phyloP scores from a whole-genome alignment of 1,284 basidiomycete species.

The Ceratobasidium sp. region DNA sequence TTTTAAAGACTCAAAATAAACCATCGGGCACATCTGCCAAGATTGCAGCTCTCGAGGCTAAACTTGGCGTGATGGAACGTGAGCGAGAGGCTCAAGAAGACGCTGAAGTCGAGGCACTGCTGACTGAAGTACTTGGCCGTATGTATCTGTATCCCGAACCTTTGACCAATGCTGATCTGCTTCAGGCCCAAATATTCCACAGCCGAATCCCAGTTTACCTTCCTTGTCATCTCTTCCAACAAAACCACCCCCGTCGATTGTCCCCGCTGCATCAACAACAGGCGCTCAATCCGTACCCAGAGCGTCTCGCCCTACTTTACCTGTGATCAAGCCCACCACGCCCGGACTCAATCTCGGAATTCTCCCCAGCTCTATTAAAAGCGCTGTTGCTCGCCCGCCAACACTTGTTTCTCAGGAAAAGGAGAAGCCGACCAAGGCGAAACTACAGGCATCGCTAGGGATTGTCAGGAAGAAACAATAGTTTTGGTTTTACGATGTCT shows the following conservation, averaged over 20 bases:
- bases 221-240: slow-evolving; percentile 23
- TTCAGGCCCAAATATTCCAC: slow-evolving; percentile 32
- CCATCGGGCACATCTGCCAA: slow-evolving; percentile 83
- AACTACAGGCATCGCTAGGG: slow-evolving; percentile 32
- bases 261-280: slow-evolving; percentile 23
- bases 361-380: slow-evolving; percentile 27
- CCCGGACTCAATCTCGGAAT: slow-evolving; percentile 32
- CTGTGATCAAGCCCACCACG: not conserved
- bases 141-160: not conserved
- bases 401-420: slow-evolving; percentile 34
- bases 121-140: slow-evolving; percentile 26
- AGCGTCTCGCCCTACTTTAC: not conserved
- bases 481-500: not conserved
- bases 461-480: slow-evolving; percentile 38
- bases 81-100: slow-evolving; percentile 40
- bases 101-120: slow-evolving; percentile 15
- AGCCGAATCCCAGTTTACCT: slow-evolving; percentile 7
- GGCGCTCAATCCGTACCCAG: slow-evolving; percentile 38
- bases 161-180: not conserved
- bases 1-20: slow-evolving; percentile 80
- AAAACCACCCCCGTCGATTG: slow-evolving; percentile 44
- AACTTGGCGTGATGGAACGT: slow-evolving; percentile 82
- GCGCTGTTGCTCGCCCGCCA: slow-evolving; percentile 23
- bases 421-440: slow-evolving; percentile 36
- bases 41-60: slow-evolving; percentile 96